Conservation (phyloP, 805 yeast genomes). For the Wickerhamiella siamensis region DNA sequence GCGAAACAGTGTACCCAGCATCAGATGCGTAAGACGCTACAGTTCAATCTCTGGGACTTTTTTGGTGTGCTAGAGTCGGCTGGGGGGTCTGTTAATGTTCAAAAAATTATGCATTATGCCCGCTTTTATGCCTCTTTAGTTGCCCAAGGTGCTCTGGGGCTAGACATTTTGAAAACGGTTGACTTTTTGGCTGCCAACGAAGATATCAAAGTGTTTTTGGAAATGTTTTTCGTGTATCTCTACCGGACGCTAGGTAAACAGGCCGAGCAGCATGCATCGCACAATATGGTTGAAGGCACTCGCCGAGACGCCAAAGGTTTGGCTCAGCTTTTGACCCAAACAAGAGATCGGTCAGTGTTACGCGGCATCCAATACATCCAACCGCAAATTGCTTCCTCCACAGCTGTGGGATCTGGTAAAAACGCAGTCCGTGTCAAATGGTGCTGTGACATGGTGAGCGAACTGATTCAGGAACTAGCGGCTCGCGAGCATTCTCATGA, state of each 20-base stretch:
- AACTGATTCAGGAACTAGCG: conserved; percentile 10
- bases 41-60: conserved; percentile 80
- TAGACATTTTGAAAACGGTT: conserved; percentile 58
- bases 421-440: conserved; percentile 47
- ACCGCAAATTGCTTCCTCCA: conserved; percentile 30
- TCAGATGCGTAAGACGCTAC: conserved; percentile 65
- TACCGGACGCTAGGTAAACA: conserved; percentile 41
- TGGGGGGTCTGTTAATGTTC: conserved; percentile 19
- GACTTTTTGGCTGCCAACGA: conserved; percentile 53
- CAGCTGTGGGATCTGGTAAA: conserved; percentile 34
- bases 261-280: conserved; percentile 19
- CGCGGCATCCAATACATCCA: conserved; percentile 56
- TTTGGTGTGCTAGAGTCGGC: conserved; percentile 46
- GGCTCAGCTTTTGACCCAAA: conserved; percentile 37
- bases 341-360: conserved; percentile 43
- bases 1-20: conserved; percentile 59
- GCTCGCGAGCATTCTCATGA: neutral
- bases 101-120: conserved; percentile 57
- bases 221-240: conserved; percentile 54
- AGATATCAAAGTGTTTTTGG: conserved; percentile 56
- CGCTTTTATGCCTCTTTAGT: conserved; percentile 65
- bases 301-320: conserved; percentile 35
- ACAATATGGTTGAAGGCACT: conserved; percentile 16
- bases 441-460: conserved; percentile 31
- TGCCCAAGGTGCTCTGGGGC: conserved; percentile 56